Evolutionary conservation across 495 filamentous ascomycete species (phyloP).

Genomic region (Xylaria flabelliformis): DNA sequence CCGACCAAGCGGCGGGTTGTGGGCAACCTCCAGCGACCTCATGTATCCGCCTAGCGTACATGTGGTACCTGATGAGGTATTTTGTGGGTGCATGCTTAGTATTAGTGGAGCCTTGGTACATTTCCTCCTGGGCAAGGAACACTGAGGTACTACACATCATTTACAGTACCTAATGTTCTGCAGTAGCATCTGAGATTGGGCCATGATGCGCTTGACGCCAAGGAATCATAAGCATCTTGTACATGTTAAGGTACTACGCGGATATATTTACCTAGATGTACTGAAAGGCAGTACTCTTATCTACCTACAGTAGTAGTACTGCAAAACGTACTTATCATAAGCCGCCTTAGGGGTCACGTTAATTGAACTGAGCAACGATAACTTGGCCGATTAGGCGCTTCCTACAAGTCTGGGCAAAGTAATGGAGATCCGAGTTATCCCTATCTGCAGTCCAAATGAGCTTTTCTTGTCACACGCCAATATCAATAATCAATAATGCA

Average conservation of each 20-base stretch:
- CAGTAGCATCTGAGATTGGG: neutral
- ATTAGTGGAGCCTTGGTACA: slow-evolving; percentile 10
- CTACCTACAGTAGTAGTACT: neutral
- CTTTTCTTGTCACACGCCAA: slow-evolving; percentile 3
- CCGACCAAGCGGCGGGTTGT: slow-evolving; percentile 12
- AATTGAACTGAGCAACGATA: neutral
- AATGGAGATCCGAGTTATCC: neutral
- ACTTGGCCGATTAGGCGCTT: neutral
- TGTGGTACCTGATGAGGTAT: neutral
- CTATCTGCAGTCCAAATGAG: neutral
- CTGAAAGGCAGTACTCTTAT: neutral
- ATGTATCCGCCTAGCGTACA: slow-evolving; percentile 3
- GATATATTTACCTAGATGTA: neutral
- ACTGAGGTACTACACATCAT: neutral
- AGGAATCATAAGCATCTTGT: neutral
- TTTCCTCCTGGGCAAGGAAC: neutral
- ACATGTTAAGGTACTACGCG: neutral
- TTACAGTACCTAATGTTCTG: neutral
- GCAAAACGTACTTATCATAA: neutral
- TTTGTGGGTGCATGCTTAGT: slow-evolving; percentile 11
- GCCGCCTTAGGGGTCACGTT: neutral
- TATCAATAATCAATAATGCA: slow-evolving; percentile 16
- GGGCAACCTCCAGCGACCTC: slow-evolving; percentile 19
- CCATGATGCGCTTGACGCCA: neutral
- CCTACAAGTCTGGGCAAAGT: neutral